Evolutionary conservation across 306 rosid genomes (phyloP).

Genomic region (Carpinus fangiana): DNA sequence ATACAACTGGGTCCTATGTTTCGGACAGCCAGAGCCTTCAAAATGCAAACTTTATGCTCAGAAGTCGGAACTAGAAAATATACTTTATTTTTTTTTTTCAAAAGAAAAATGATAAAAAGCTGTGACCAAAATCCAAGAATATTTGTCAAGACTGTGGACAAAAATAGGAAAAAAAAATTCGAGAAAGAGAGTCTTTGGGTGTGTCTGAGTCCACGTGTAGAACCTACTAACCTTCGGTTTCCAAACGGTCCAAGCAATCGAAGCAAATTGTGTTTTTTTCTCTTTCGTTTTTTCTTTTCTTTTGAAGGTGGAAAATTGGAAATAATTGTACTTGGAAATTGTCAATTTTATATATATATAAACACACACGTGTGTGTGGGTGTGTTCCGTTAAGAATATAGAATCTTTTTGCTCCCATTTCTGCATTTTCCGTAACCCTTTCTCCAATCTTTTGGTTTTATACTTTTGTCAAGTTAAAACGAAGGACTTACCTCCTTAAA

Average conservation of each 20-base stretch:
- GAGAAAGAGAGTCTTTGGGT: background rate
- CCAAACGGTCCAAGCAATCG: conserved; percentile 3
- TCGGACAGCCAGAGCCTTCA: background rate
- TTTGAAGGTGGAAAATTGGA: background rate
- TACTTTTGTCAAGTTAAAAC: no score
- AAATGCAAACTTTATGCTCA: background rate
- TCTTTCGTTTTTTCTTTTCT: background rate
- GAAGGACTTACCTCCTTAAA: no score
- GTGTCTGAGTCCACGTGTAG: background rate
- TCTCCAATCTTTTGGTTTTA: background rate
- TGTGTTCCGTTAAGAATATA: background rate
- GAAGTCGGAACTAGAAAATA: background rate
- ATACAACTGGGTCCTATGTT: background rate
- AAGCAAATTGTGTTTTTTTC: background rate
- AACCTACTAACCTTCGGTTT: conserved; percentile 7
- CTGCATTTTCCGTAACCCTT: background rate
- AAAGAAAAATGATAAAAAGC: background rate
- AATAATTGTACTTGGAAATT: background rate
- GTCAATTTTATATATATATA: background rate
- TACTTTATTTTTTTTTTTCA: background rate
- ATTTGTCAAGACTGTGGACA: background rate
- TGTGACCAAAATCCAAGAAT: background rate
- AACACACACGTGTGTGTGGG: no score
- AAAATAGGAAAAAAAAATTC: background rate
- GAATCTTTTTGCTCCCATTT: background rate